Percentiles rank a stretch among this genome's conserved stretches.
phyloP scores from a whole-genome alignment of 1,284 basidiomycete species.

The Pisolithus thermaeus region DNA sequence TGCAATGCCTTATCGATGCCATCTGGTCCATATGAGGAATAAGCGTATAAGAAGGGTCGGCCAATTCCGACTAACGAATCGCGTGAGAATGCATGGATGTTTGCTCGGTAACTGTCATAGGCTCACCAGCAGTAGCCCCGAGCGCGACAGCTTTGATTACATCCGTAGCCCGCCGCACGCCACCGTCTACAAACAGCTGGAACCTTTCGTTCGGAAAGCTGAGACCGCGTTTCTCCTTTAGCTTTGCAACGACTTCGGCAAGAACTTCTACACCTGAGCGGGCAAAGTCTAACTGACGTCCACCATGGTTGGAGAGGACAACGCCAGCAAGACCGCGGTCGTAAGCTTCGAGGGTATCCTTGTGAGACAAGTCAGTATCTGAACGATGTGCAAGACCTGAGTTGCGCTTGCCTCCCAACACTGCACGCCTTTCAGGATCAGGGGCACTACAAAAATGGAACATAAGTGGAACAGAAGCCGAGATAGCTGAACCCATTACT shows the following conservation, averaged over 20 bases:
- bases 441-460: constrained; percentile 56
- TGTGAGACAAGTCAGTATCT: neutral
- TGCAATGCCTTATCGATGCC: constrained; percentile 75
- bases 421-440: constrained; percentile 91
- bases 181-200: constrained; percentile 89
- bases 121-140: constrained; percentile 80
- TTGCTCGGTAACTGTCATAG: neutral
- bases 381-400: neutral
- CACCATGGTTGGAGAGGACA: constrained; percentile 90
- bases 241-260: constrained; percentile 76
- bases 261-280: constrained; percentile 89
- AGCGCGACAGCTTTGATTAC: constrained; percentile 90
- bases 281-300: constrained; percentile 88
- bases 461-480: neutral
- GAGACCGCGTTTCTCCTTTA: constrained; percentile 62
- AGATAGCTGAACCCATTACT: constrained; percentile 38
- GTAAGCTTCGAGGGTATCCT: constrained; percentile 86
- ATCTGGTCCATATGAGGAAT: constrained; percentile 81
- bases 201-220: constrained; percentile 63
- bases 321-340: constrained; percentile 79
- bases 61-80: constrained; percentile 59
- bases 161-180: constrained; percentile 87
- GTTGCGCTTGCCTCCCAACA: constrained; percentile 67
- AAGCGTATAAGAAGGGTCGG: constrained; percentile 85
- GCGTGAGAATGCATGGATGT: neutral